These are phyloP conservation scores for Ustilago xerochloae DNA, from an alignment of 1,284 basidiomycete genomes.

Conservation along the genomic window DNA sequence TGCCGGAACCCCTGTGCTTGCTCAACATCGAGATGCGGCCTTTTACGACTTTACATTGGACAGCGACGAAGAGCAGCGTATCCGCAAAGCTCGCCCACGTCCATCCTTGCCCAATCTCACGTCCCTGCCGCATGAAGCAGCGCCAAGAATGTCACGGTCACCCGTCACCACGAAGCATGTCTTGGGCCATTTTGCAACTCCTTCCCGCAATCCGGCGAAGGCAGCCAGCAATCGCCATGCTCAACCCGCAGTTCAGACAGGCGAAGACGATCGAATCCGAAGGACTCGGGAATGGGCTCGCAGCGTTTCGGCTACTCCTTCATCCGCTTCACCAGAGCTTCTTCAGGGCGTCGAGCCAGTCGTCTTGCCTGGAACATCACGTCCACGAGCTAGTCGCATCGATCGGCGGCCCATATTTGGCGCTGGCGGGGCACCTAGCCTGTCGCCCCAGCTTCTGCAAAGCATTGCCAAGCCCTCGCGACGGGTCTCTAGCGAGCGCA, in stretches of 20 bases:
- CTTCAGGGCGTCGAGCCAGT: not conserved
- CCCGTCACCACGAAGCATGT: slow-evolving; percentile 8
- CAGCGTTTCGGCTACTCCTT: slow-evolving; percentile 18
- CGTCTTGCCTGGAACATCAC: slow-evolving; percentile 7
- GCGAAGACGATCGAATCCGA: slow-evolving; percentile 3
- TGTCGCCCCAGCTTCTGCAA: slow-evolving; percentile 11
- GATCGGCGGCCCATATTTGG: slow-evolving; percentile 5
- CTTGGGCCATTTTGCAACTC: slow-evolving; percentile 17
- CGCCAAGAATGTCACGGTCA: not conserved
- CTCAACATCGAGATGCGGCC: slow-evolving; percentile 30
- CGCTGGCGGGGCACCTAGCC: not conserved
- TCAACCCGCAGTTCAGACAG: not conserved
- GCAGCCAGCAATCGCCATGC: not conserved
- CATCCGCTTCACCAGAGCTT: slow-evolving; percentile 10
- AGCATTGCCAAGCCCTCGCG: not conserved
- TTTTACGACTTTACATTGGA: slow-evolving; percentile 49
- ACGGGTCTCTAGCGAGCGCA: not conserved
- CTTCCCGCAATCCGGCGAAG: slow-evolving; percentile 1
- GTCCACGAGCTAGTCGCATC: slow-evolving; percentile 26
- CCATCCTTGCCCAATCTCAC: slow-evolving; percentile 25
- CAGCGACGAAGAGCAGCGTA: slow-evolving; percentile 42
- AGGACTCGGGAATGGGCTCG: slow-evolving; percentile 24
- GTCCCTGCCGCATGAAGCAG: not conserved
- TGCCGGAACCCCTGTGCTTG: slow-evolving; percentile 30
- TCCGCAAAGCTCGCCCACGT: slow-evolving; percentile 25